These are phyloP conservation scores for Calonectria multiphialidica DNA, from an alignment of 2,329 filamentous ascomycete genomes.

Conservation along the genomic window DNA sequence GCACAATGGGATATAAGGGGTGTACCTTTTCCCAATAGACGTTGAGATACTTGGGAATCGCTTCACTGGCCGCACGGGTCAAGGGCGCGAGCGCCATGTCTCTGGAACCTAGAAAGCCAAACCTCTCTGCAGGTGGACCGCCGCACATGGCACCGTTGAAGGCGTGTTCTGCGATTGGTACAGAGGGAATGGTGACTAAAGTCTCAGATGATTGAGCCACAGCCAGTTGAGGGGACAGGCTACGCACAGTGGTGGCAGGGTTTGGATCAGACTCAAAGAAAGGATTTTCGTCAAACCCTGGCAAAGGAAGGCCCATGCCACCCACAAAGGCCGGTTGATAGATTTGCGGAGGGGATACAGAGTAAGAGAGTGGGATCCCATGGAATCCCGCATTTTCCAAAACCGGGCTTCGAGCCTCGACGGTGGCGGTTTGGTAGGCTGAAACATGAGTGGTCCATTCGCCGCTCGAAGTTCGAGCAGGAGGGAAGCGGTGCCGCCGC, in stretches of 20 bases:
- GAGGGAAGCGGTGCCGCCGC: slow-evolving; percentile 38
- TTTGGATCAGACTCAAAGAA: slow-evolving; percentile 53
- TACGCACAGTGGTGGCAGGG: slow-evolving; percentile 60
- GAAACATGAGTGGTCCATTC: slow-evolving; percentile 50
- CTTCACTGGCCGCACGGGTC: slow-evolving; percentile 53
- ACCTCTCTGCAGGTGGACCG: slow-evolving; percentile 56
- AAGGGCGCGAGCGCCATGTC: slow-evolving; percentile 48
- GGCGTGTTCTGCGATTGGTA: slow-evolving; percentile 50
- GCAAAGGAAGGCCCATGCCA: slow-evolving; percentile 45
- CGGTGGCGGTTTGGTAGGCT: slow-evolving; percentile 37
- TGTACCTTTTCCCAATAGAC: slow-evolving; percentile 67
- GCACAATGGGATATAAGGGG: slow-evolving; percentile 62
- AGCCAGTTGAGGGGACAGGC: slow-evolving; percentile 60
- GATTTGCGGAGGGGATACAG: slow-evolving; percentile 43
- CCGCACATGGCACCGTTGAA: slow-evolving; percentile 52
- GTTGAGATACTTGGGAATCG: slow-evolving; percentile 63
- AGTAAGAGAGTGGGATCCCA: slow-evolving; percentile 44
- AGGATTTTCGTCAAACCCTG: slow-evolving; percentile 51
- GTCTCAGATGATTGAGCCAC: slow-evolving; percentile 61
- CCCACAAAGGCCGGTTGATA: slow-evolving; percentile 51
- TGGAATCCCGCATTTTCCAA: slow-evolving; percentile 37
- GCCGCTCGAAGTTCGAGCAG: slow-evolving; percentile 43
- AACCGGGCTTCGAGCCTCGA: slow-evolving; percentile 33
- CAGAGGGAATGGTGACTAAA: slow-evolving; percentile 59
- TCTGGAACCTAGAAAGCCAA: slow-evolving; percentile 49